phyloP scores from a whole-genome alignment of 192 early-diverging fungal species.

The Podila horticola region DNA sequence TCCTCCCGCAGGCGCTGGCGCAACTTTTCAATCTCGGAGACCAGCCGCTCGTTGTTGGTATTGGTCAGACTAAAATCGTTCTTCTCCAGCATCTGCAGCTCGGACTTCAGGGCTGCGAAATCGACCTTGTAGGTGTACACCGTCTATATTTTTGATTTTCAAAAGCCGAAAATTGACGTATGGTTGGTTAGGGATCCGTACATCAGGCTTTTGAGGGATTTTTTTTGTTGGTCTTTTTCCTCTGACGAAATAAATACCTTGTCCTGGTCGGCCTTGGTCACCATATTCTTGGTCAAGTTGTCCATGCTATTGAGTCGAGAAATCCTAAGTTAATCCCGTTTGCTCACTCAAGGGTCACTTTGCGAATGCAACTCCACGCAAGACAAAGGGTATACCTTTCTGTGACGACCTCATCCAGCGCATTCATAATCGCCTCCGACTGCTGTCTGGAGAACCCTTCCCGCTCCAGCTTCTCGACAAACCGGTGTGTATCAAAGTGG shows the following conservation, averaged over 20 bases:
- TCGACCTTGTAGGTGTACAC: constrained; percentile 91
- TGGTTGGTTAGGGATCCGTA: too few relatives aligned
- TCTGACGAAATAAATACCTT: constrained; percentile 53
- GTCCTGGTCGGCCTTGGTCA: constrained; percentile 86
- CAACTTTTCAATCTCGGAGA: constrained; percentile 87
- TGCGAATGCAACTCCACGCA: neutral
- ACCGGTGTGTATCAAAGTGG: constrained; percentile 86
- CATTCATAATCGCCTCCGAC: constrained; percentile 80
- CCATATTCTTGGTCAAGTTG: constrained; percentile 70
- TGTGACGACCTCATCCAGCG: constrained; percentile 73
- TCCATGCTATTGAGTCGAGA: constrained; percentile 60
- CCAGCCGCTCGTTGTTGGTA: constrained; percentile 81
- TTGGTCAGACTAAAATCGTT: constrained; percentile 88
- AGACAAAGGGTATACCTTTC: constrained; percentile 63
- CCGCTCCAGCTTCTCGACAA: constrained; percentile 75
- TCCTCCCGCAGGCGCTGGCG: constrained; percentile 85
- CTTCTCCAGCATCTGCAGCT: constrained; percentile 90
- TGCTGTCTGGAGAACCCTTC: constrained; percentile 78
- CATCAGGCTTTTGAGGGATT: constrained; percentile 4
- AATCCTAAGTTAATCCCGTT: neutral
- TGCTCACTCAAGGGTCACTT: neutral
- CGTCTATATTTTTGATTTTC: constrained; percentile 50
- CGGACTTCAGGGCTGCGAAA: constrained; percentile 87
- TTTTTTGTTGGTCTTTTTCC: neutral
- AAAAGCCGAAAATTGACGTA: too few relatives aligned